Evolutionary conservation across 1,139 yeast species (phyloP), one percentile per base, ranked within the genome.

Genomic region (Nadsonia starkeyi-henricii): DNA sequence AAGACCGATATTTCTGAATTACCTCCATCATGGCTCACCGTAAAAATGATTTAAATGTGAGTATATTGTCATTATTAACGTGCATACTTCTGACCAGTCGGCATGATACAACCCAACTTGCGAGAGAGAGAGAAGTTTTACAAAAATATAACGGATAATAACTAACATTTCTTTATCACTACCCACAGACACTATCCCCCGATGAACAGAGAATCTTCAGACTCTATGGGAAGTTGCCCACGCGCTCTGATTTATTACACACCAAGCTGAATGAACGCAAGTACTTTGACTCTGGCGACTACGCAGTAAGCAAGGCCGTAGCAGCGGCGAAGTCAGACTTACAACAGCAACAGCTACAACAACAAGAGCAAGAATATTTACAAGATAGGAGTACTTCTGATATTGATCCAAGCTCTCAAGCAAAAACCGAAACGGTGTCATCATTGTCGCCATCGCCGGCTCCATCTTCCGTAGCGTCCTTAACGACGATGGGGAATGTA

Each of bases 241-340:
- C 91, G 41, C 81, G 83, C 50, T 84, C 84, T 52, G 96, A 89
- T 55, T 72, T 91, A 41, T 74, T 91, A 52, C 75, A 85, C 50
- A 78, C 83, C 55, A 86, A 85, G 64, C 61, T 69, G 41, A 65
- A 63, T 63, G 97, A 91, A 58, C 79, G 96, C 59, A 88, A 88
- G 67, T 91, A 83, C 66, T 93, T 91, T 62, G 99, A 91, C 60
- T 85, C 95, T 53, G 98, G 98, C 20, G 99, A 91, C 66, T 91
- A 93, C 63, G 97, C 97, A 23, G 77, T 91, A 77, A 86, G 85
- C 55, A 82, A 88, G 58, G 85, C 79, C 5, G 78, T 78, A 39
- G 41, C 41, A 19, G 48, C 37, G 20, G 48, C 39, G 15, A 33
- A 33, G 12, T 33, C 39, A 2, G 30, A 39, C 12, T 33, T 45